These are phyloP conservation scores for Lactarius deliciosus DNA, from an alignment of 768 basidiomycete genomes.

Conservation along the genomic window DNA sequence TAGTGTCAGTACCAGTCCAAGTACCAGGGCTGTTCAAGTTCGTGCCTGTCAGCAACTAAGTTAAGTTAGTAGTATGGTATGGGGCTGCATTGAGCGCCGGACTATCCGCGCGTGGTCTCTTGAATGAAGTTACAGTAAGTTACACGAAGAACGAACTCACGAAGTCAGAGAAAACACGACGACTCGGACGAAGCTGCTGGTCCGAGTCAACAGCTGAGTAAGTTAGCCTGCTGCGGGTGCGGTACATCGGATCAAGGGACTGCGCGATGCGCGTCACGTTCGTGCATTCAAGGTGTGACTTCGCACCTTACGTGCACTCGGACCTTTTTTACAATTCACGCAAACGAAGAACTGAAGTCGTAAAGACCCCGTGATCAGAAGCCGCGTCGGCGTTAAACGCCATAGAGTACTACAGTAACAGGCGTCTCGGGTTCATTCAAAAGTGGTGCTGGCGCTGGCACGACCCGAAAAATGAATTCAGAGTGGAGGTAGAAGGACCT, in stretches of 20 bases:
- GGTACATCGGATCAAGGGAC: background rate
- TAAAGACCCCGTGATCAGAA: background rate
- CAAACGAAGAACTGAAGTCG: background rate
- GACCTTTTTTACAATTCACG: background rate
- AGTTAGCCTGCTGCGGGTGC: background rate
- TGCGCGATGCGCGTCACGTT: background rate
- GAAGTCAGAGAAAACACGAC: background rate
- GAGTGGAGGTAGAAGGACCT: background rate
- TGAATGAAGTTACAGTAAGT: background rate
- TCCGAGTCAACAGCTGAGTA: background rate
- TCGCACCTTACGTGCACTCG: background rate
- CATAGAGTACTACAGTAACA: background rate
- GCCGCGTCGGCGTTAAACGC: background rate
- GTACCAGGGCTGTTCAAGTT: background rate
- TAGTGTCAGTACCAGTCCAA: no score
- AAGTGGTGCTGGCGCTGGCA: background rate
- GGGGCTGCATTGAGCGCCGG: background rate
- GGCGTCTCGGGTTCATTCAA: background rate
- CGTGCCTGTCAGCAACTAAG: background rate
- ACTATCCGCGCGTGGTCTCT: background rate
- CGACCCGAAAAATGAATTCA: background rate
- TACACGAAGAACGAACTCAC: background rate
- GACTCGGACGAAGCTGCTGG: background rate
- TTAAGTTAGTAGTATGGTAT: background rate
- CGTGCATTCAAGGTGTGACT: background rate